Evolutionary conservation across 805 yeast genomes (phyloP).

Genomic region (Wickerhamomyces mucosus): DNA sequence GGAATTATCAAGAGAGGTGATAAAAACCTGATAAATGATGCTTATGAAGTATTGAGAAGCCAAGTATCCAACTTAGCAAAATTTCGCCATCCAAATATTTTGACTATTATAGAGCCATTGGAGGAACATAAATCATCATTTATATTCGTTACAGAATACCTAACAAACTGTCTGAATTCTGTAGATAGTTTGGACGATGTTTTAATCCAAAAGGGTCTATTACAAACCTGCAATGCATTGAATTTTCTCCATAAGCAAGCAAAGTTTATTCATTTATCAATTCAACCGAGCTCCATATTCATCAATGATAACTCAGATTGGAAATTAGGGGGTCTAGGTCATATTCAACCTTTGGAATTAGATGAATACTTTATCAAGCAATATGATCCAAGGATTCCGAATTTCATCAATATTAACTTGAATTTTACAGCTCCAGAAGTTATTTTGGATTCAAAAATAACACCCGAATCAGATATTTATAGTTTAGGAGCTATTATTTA

Average conservation of each 20-base stretch:
- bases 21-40: slow-evolving; percentile 41
- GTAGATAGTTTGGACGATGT: slow-evolving; percentile 49
- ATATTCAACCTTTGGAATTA: slow-evolving; percentile 38
- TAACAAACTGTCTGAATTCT: slow-evolving; percentile 44
- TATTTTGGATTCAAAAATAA: slow-evolving; percentile 52
- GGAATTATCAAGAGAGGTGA: slow-evolving; percentile 41
- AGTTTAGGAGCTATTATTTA: slow-evolving; percentile 72
- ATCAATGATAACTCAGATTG: slow-evolving; percentile 85
- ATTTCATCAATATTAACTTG: slow-evolving; percentile 57
- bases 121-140: slow-evolving; percentile 78
- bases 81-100: slow-evolving; percentile 81
- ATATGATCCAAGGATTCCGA: slow-evolving; percentile 67
- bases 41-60: slow-evolving; percentile 53
- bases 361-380: slow-evolving; percentile 61
- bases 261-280: slow-evolving; percentile 62
- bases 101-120: slow-evolving; percentile 77
- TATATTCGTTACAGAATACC: slow-evolving; percentile 77
- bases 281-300: slow-evolving; percentile 70
- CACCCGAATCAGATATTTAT: slow-evolving; percentile 71
- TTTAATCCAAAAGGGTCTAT: slow-evolving; percentile 70
- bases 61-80: slow-evolving; percentile 70
- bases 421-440: slow-evolving; percentile 83
- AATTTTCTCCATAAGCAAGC: slow-evolving; percentile 77
- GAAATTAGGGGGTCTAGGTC: slow-evolving; percentile 76
- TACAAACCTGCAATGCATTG: slow-evolving; percentile 69